A percentile compares a stretch with the other conserved stretches of the same genome.
Conservation (phyloP, 1,139 yeast species). For the Blastobotrys proliferans region DNA sequence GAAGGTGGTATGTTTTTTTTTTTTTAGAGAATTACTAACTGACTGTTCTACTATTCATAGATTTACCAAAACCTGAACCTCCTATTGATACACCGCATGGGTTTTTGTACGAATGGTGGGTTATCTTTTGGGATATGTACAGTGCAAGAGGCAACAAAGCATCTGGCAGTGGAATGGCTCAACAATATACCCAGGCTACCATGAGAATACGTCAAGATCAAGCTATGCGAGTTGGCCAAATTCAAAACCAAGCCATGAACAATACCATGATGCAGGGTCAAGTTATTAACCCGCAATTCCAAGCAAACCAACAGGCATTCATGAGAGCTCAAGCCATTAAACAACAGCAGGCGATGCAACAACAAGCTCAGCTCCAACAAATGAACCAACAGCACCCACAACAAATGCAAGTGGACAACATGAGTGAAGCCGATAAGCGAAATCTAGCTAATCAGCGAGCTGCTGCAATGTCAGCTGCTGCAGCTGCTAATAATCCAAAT, state of each 20-base stretch:
- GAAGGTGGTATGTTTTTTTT: slow-evolving; percentile 9
- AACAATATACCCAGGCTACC: slow-evolving; percentile 59
- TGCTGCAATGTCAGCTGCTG: slow-evolving; percentile 25
- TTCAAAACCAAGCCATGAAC: slow-evolving; percentile 29
- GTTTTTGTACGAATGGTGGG: slow-evolving; percentile 93
- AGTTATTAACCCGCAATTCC: slow-evolving; percentile 18
- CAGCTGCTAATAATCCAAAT: slow-evolving; percentile 17
- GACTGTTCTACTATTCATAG: no score
- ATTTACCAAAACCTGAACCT: slow-evolving; percentile 25
- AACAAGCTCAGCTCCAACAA: slow-evolving; percentile 7
- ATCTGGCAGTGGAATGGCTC: slow-evolving; percentile 55
- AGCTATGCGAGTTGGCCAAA: slow-evolving; percentile 32
- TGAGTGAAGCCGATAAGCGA: slow-evolving; percentile 28
- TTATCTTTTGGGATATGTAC: slow-evolving; percentile 89
- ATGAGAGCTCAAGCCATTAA: slow-evolving; percentile 14
- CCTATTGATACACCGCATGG: slow-evolving; percentile 72
- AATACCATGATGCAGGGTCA: slow-evolving; percentile 15
- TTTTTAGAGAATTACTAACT: background rate
- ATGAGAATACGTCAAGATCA: slow-evolving; percentile 56
- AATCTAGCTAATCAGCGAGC: slow-evolving; percentile 19
- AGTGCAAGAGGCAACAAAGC: slow-evolving; percentile 70
- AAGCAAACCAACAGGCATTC: slow-evolving; percentile 8
- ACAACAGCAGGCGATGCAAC: slow-evolving; percentile 23
- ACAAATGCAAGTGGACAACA: slow-evolving; percentile 9
- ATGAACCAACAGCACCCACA: slow-evolving; percentile 20